Evolutionary conservation across 2,329 filamentous ascomycete species (phyloP).

Genomic region (Coniella vitis): DNA sequence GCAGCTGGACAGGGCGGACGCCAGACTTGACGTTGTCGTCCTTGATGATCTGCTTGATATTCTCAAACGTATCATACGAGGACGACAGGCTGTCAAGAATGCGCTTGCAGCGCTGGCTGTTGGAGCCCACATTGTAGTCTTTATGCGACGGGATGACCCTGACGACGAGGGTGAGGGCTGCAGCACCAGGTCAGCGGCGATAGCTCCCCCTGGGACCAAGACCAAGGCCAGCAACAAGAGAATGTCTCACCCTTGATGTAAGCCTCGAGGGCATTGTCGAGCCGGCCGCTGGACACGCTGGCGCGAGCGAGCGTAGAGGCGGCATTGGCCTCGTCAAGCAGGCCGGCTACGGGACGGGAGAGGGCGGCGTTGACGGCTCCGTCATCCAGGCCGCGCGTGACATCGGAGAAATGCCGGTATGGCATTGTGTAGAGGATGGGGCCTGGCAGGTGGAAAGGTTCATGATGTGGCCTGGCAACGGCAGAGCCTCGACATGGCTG

Average conservation of each 20-base stretch:
- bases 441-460: neutral
- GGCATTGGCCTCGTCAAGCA: constrained; percentile 46
- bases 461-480: neutral
- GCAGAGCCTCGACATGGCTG: neutral
- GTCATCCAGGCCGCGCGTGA: constrained; percentile 2
- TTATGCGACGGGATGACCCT: constrained; percentile 70
- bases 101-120: constrained; percentile 40
- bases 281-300: constrained; percentile 55
- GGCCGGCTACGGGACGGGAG: constrained; percentile 44
- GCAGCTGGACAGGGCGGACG: constrained; percentile 36
- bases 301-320: constrained; percentile 55
- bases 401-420: constrained; percentile 3
- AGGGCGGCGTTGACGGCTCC: constrained; percentile 28
- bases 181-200: neutral
- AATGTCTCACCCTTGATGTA: constrained; percentile 56
- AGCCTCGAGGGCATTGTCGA: constrained; percentile 72
- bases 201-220: neutral
- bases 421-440: neutral
- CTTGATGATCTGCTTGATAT: constrained; percentile 53
- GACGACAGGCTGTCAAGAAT: constrained; percentile 44
- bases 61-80: constrained; percentile 44
- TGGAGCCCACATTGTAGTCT: constrained; percentile 60
- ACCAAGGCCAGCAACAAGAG: neutral
- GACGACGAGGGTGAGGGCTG: constrained; percentile 65
- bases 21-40: constrained; percentile 58